phyloP scores from a whole-genome alignment of 768 basidiomycete species.

The Tulasnella sp. region DNA sequence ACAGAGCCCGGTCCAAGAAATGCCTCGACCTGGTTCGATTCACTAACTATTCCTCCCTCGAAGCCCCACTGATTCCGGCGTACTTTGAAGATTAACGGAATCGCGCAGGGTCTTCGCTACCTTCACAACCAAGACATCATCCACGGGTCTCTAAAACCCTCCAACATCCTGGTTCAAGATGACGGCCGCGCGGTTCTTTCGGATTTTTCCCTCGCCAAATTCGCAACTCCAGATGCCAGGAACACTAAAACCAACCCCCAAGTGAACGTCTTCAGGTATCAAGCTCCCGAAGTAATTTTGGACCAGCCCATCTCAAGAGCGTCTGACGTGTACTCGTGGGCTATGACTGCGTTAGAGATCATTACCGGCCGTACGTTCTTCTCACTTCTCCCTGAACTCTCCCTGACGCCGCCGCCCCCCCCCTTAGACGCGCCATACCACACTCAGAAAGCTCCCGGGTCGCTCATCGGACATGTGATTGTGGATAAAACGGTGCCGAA shows the following conservation, averaged over 20 bases:
- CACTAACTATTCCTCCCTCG: background rate
- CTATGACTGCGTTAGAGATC: constrained; percentile 8
- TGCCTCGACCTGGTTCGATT: background rate
- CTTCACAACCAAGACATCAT: constrained; percentile 4
- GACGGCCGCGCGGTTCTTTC: background rate
- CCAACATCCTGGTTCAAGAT: constrained; percentile 7
- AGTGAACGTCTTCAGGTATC: background rate
- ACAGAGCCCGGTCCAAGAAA: background rate
- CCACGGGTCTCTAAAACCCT: background rate
- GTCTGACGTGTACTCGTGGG: constrained; percentile 12
- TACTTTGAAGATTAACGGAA: background rate
- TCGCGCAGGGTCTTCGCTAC: background rate
- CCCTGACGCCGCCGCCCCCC: background rate
- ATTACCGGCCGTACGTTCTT: background rate
- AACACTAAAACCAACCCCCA: background rate
- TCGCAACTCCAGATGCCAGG: background rate
- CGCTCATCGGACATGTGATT: background rate
- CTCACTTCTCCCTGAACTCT: background rate
- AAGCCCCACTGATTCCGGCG: background rate
- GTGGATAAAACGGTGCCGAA: background rate
- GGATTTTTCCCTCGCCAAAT: background rate
- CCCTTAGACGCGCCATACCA: background rate
- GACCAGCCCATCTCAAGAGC: background rate
- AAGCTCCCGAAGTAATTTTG: background rate
- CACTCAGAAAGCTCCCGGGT: background rate